Conservation (phyloP, 495 filamentous ascomycete genomes). For the Bombardia bombarda region DNA sequence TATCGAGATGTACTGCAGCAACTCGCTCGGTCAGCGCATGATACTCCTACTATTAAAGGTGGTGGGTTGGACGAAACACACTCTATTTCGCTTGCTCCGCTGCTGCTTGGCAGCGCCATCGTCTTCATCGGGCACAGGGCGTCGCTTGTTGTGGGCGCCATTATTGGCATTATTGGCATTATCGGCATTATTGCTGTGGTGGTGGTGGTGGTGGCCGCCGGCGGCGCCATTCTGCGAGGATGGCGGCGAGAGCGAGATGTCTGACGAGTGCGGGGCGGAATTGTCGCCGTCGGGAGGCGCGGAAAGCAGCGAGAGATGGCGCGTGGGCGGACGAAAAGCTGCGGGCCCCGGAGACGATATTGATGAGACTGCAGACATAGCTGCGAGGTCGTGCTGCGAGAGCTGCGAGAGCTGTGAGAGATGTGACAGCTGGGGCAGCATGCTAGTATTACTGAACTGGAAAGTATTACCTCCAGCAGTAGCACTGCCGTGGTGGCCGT, state of each 20-base stretch:
- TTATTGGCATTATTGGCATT: neutral
- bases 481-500: neutral
- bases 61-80: conserved; percentile 11
- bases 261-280: conserved; percentile 28
- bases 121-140: conserved; percentile 28
- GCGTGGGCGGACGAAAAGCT: neutral
- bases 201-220: neutral
- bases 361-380: neutral
- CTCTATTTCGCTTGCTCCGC: conserved; percentile 54
- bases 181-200: neutral
- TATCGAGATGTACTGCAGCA: conserved; percentile 72
- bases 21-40: too few relatives aligned
- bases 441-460: too few relatives aligned
- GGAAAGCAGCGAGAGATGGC: too few relatives aligned
- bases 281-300: neutral
- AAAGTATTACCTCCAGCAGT: too few relatives aligned
- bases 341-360: neutral
- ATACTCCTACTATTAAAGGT: too few relatives aligned
- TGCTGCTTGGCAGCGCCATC: conserved; percentile 34
- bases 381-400: too few relatives aligned
- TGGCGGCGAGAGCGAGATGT: neutral
- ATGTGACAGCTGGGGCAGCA: too few relatives aligned
- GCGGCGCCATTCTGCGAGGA: too few relatives aligned
- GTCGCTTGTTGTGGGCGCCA: too few relatives aligned
- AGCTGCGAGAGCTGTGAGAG: too few relatives aligned